A percentile compares a stretch with the other conserved stretches of the same genome.
Conservation (phyloP, 768 basidiomycete species). For the Suillus brevipes region DNA sequence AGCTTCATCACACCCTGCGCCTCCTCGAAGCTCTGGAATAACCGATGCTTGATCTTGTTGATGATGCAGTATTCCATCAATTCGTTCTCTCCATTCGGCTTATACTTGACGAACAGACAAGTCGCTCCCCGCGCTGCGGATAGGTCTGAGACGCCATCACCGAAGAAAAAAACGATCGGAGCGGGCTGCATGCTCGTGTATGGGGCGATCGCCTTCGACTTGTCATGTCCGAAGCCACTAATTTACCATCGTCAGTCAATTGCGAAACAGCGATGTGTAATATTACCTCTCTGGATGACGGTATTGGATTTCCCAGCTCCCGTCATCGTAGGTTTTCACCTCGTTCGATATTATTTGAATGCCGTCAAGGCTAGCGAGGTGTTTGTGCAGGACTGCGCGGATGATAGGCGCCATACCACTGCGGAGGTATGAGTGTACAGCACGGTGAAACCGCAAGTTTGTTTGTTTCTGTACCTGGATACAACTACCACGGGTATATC, state of each 20-base stretch:
- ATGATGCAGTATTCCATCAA: conserved; percentile 79
- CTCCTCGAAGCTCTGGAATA: conserved; percentile 71
- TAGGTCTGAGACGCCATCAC: conserved; percentile 95
- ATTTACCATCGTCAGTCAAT: conserved; percentile 3
- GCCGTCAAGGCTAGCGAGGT: conserved; percentile 71
- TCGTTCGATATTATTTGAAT: conserved; percentile 97
- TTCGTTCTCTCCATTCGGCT: conserved; percentile 79
- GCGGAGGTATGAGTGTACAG: conserved; percentile 9
- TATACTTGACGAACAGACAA: conserved; percentile 90
- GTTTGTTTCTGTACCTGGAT: conserved; percentile 60
- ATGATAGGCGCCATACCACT: conserved; percentile 96
- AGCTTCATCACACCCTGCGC: conserved; percentile 60
- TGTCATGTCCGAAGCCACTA: conserved; percentile 93
- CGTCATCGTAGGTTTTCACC: conserved; percentile 62
- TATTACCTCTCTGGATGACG: conserved; percentile 83
- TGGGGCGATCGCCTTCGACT: conserved; percentile 90
- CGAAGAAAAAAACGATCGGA: conserved; percentile 93
- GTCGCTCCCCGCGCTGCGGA: conserved; percentile 93
- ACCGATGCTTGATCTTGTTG: conserved; percentile 75
- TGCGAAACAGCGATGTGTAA: not conserved
- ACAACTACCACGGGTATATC: conserved; percentile 92
- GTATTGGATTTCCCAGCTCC: conserved; percentile 80
- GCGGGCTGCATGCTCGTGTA: conserved; percentile 71
- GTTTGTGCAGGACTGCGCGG: conserved; percentile 78
- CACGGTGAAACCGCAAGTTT: not conserved